phyloP scores from a whole-genome alignment of 2,329 filamentous ascomycete species.

The Meredithiella fracta region DNA sequence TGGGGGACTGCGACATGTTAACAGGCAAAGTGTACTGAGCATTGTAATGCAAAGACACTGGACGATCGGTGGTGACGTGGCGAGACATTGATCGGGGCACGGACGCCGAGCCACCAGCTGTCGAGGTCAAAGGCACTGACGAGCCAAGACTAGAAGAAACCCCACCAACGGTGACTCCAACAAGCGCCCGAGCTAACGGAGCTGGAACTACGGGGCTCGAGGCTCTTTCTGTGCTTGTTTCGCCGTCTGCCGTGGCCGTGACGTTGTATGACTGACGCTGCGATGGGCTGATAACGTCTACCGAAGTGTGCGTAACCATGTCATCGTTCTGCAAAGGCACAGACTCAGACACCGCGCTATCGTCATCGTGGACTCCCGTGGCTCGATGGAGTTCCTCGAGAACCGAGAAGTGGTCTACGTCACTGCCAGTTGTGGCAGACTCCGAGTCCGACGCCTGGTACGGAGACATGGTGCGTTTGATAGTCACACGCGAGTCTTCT shows the following conservation, averaged over 20 bases:
- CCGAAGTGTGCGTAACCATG: neutral
- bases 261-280: neutral
- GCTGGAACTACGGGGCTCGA: neutral
- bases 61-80: neutral
- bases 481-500: conserved; percentile 12
- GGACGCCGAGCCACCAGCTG: neutral
- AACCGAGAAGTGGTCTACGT: neutral
- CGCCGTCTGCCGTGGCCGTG: neutral
- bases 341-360: too few species aligned
- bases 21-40: too few species aligned
- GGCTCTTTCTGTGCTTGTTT: neutral
- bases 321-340: neutral
- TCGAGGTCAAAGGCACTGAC: too few species aligned
- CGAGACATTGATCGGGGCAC: conserved; percentile 4
- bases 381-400: neutral
- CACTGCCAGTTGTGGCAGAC: neutral
- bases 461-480: conserved; percentile 9
- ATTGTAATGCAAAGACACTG: neutral
- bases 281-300: neutral
- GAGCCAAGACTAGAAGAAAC: too few species aligned
- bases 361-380: too few species aligned
- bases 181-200: too few species aligned
- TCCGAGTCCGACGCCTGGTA: conserved; percentile 5
- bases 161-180: too few species aligned
- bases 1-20: neutral